phyloP scores from a whole-genome alignment of 352 stramenopile genomes.

The Globisporangium megalacanthum region DNA sequence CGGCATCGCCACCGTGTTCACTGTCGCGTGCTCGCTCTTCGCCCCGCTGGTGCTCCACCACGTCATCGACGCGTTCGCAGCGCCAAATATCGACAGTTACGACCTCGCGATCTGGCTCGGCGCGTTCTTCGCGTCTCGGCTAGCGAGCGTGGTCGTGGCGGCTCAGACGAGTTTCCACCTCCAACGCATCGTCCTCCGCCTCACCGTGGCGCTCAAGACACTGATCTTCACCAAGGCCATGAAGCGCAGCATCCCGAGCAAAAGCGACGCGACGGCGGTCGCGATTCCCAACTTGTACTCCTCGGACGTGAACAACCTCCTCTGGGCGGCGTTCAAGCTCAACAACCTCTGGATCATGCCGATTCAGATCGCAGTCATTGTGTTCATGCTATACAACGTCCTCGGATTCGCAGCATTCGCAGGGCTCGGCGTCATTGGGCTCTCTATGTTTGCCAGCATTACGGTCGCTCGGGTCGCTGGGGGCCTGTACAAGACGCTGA shows the following conservation, averaged over 20 bases:
- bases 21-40: conserved; percentile 22
- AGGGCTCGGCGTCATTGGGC: conserved; percentile 23
- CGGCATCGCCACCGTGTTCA: conserved; percentile 21
- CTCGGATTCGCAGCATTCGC: conserved; percentile 28
- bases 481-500: conserved; percentile 59
- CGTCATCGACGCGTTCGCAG: conserved; percentile 28
- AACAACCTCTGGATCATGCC: conserved; percentile 43
- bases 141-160: conserved; percentile 24
- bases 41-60: conserved; percentile 30
- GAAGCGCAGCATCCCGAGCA: conserved; percentile 11
- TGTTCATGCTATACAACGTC: conserved; percentile 33
- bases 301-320: conserved; percentile 24
- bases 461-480: conserved; percentile 40
- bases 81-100: conserved; percentile 15
- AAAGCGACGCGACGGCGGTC: conserved; percentile 7
- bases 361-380: conserved; percentile 25
- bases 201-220: conserved; percentile 22
- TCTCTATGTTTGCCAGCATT: conserved; percentile 40
- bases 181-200: conserved; percentile 21
- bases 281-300: conserved; percentile 40
- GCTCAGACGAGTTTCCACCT: conserved; percentile 23
- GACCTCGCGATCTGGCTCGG: conserved; percentile 21
- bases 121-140: conserved; percentile 26
- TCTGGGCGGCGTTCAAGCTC: conserved; percentile 26
- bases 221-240: conserved; percentile 38